A percentile compares a stretch with the other conserved stretches of the same genome.
Evolutionary conservation across 805 yeast genomes (phyloP).

Genomic region (Lipomyces spencermartinsiae): DNA sequence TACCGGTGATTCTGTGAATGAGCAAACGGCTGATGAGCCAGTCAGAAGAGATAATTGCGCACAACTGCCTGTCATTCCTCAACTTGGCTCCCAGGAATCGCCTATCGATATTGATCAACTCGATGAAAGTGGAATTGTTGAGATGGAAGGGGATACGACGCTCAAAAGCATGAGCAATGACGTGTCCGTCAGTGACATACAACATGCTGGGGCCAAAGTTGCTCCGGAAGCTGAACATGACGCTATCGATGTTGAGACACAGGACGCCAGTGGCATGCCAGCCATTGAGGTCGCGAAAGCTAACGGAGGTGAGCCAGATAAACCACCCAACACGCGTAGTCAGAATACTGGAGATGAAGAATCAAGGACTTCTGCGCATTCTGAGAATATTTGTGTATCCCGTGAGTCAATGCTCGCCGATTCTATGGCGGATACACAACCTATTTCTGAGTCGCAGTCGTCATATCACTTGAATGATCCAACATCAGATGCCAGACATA

Average conservation of each 20-base stretch:
- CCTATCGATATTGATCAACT: not conserved
- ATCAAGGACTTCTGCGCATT: not conserved
- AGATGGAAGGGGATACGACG: not conserved
- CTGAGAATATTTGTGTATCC: not conserved
- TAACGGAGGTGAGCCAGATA: not conserved
- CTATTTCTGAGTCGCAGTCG: not conserved
- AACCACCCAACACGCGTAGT: not conserved
- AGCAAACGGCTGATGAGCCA: not conserved
- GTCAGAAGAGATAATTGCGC: not conserved
- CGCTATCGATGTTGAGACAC: not conserved
- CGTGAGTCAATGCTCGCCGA: not conserved
- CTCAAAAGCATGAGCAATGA: not conserved
- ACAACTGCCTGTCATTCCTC: not conserved
- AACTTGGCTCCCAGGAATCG: not conserved
- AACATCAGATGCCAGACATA: not conserved
- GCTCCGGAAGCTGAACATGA: not conserved
- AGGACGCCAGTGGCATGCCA: not conserved
- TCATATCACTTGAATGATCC: not conserved
- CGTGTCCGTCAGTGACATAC: not conserved
- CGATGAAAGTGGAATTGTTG: not conserved
- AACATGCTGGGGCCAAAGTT: not conserved
- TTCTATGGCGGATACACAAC: conserved; percentile 5
- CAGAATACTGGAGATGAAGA: not conserved
- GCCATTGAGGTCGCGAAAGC: not conserved
- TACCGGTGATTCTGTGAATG: not conserved